Base-by-base conservation (phyloP, 768 basidiomycete genomes). In the Clitopilus passeckerianus region DNA sequence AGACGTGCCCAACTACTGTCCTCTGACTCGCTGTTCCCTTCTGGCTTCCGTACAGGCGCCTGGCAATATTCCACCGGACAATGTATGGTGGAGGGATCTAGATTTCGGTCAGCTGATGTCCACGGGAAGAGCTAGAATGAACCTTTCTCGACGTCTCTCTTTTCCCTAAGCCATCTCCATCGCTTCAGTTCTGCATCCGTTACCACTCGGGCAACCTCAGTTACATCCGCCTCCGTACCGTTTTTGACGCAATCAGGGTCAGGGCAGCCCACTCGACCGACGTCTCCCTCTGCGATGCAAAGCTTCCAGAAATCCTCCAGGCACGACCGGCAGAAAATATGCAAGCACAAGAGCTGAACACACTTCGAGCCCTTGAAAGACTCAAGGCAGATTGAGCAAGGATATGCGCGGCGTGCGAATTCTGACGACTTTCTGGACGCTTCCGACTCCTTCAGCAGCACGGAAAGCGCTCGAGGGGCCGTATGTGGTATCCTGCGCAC, bases 41-140 rank as follows among this genome's bases (percentile, higher is more conserved):
- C 64, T 9, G 89, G 86, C 63, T 80, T 83, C 35, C 82, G 77
- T 6, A 95, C 89, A 16, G 90, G 84, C n/a, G 82, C 80, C 70
- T 95, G 94, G 67, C 94, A 97, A 53, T 84, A 81, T 35, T 80
- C 72, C 72, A 91, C 80, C 0, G 93, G 94, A 72, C 94, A 97
- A 64, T 89, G 82, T 5, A 91, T 79, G 59, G 89, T 86, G 6
- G 87, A 80, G 22, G 91, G 91, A 71, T 95, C 93, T 90, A 53
- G 15, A 20, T 35, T 12, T 56, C 50, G 53, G 54, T 54, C 60
- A 18, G 52, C 5, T 14, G 30, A 34, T 9, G 52, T 27, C 33
- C 20, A 18, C 34, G 16, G 35, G 52, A 23, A 57, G 12, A 56
- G 30, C 34, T 35, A 23, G 15, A 16, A 70, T 74, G 34, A 62